These are phyloP conservation scores for Chaetomiaceae sp. DNA, from an alignment of 2,329 filamentous ascomycete species.

Conservation along the genomic window DNA sequence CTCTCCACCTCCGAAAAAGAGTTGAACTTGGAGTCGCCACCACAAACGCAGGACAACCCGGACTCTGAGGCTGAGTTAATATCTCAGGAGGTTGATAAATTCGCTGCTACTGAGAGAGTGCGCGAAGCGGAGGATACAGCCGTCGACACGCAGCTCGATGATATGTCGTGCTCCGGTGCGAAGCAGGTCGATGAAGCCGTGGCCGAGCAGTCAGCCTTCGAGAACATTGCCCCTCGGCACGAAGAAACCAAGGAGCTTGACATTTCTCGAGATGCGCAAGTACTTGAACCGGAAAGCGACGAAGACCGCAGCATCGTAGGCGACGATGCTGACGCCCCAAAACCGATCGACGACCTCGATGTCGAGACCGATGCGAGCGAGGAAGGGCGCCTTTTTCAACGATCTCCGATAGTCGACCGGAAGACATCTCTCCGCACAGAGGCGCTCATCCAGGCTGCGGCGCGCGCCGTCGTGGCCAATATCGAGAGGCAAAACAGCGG, in stretches of 20 bases:
- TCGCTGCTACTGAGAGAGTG: too few relatives aligned
- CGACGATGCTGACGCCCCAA: conserved; percentile 1
- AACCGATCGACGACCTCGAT: not conserved
- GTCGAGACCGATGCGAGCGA: conserved; percentile 9
- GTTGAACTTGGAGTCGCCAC: too few relatives aligned
- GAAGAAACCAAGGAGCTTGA: too few relatives aligned
- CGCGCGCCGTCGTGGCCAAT: conserved; percentile 44
- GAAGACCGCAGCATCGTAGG: too few relatives aligned
- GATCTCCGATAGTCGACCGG: conserved; percentile 25
- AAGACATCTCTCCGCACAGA: conserved; percentile 42
- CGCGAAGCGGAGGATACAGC: too few relatives aligned
- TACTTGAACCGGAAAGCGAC: not conserved
- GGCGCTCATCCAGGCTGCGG: conserved; percentile 48
- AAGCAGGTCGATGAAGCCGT: too few relatives aligned
- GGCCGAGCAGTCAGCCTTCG: too few relatives aligned
- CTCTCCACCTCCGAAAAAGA: not conserved
- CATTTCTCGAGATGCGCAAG: too few relatives aligned
- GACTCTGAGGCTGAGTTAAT: not conserved
- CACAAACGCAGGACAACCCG: not conserved
- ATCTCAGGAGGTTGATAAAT: too few relatives aligned
- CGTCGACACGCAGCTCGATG: too few relatives aligned
- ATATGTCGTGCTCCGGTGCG: too few relatives aligned
- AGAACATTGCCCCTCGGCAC: too few relatives aligned
- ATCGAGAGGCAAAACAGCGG: conserved; percentile 35
- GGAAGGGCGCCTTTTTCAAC: conserved; percentile 9